A percentile compares a stretch with the other conserved stretches of the same genome.
Conservation (phyloP, 2,329 filamentous ascomycete genomes). For the Cordyceps militaris region DNA sequence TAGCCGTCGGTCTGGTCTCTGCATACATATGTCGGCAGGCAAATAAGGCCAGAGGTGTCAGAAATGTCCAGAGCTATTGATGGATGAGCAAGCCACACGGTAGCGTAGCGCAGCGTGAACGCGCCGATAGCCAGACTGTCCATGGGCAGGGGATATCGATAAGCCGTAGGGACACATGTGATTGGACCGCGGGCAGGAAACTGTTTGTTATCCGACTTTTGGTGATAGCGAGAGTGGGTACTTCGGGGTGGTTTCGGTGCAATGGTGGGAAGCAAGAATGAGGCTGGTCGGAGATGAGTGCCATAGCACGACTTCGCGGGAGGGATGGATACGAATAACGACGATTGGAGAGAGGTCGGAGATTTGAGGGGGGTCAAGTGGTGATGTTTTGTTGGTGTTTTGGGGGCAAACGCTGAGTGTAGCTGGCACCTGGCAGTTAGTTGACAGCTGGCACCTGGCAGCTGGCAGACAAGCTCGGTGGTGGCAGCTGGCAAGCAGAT, state of each 20-base stretch:
- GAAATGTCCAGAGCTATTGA: background rate
- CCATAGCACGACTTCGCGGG: background rate
- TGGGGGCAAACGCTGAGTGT: background rate
- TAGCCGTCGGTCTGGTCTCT: background rate
- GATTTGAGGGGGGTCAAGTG: background rate
- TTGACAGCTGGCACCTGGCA: background rate
- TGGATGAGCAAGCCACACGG: background rate
- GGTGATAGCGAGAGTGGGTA: background rate
- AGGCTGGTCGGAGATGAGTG: background rate
- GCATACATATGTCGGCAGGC: background rate
- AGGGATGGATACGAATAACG: background rate
- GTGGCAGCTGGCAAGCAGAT: background rate
- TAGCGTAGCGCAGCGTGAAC: background rate
- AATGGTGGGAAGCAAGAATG: background rate
- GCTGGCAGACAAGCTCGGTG: background rate
- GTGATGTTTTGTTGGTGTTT: background rate
- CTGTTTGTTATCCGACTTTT: background rate
- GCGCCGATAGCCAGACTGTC: too few relatives aligned
- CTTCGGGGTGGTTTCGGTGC: background rate
- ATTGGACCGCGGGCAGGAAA: background rate
- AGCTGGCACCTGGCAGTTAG: background rate
- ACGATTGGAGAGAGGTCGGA: background rate
- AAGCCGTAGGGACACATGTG: conserved; percentile 2
- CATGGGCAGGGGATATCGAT: conserved; percentile 2
- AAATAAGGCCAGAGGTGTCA: background rate